These are phyloP conservation scores for Saccharomycopsis fermentans DNA, from an alignment of 805 yeast species.

Conservation along the genomic window DNA sequence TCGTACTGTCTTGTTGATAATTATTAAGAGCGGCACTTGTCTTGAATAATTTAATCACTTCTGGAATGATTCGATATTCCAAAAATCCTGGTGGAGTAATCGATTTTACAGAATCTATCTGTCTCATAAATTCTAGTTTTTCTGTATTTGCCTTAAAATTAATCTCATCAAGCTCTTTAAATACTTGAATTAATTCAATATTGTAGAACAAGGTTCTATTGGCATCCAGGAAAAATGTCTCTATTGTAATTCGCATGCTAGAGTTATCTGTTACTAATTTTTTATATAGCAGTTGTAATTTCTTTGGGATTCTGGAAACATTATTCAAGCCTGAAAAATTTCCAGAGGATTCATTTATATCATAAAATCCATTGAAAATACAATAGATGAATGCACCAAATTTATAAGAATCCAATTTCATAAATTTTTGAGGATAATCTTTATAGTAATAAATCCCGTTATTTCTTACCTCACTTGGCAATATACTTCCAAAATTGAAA, in stretches of 20 bases:
- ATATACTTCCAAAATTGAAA: slow-evolving; percentile 25
- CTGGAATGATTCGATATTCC: slow-evolving; percentile 60
- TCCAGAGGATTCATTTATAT: slow-evolving; percentile 7
- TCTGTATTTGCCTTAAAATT: slow-evolving; percentile 44
- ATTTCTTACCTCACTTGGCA: slow-evolving; percentile 45
- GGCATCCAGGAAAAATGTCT: slow-evolving; percentile 28
- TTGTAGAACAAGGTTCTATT: slow-evolving; percentile 26
- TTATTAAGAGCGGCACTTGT: slow-evolving; percentile 11
- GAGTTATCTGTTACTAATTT: slow-evolving; percentile 31
- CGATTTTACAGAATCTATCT: slow-evolving; percentile 27
- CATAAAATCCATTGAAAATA: slow-evolving; percentile 28
- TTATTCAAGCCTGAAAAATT: not conserved
- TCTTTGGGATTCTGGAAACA: slow-evolving; percentile 28
- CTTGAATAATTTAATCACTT: slow-evolving; percentile 40
- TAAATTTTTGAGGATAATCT: slow-evolving; percentile 26
- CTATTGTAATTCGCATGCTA: slow-evolving; percentile 25
- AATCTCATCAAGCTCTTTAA: slow-evolving; percentile 44
- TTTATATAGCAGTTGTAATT: slow-evolving; percentile 29
- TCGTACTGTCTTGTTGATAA: slow-evolving; percentile 18
- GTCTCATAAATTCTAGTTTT: slow-evolving; percentile 37
- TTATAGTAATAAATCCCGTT: slow-evolving; percentile 34
- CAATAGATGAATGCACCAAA: slow-evolving; percentile 47
- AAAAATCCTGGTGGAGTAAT: slow-evolving; percentile 43
- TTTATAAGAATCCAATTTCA: slow-evolving; percentile 53
- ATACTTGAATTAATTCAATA: slow-evolving; percentile 42